phyloP scores from a whole-genome alignment of 2,329 filamentous ascomycete genomes.

The Didymellaceae sp. region DNA sequence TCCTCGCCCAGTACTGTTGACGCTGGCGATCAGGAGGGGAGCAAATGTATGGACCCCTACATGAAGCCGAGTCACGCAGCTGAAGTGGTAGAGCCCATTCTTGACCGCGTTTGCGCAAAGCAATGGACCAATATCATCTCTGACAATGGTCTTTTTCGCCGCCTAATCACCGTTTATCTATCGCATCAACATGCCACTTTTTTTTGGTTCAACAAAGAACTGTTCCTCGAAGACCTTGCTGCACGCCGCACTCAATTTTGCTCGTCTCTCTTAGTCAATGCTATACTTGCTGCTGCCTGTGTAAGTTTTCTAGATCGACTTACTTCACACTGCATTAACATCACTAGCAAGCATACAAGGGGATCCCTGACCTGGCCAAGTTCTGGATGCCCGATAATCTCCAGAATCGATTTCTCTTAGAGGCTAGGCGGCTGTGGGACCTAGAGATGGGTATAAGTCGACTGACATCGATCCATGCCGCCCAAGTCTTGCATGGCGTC shows the following conservation, averaged over 20 bases:
- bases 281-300: constrained; percentile 29
- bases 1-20: neutral
- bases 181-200: constrained; percentile 18
- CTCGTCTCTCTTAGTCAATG: constrained; percentile 28
- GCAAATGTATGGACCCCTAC: constrained; percentile 17
- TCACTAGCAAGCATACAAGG: constrained; percentile 14
- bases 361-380: constrained; percentile 6
- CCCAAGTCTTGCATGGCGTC: constrained; percentile 7
- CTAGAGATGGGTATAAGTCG: constrained; percentile 15
- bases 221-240: constrained; percentile 30
- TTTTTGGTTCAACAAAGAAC: constrained; percentile 24
- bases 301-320: constrained; percentile 13
- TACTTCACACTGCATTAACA: neutral
- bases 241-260: constrained; percentile 18
- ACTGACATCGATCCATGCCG: constrained; percentile 27
- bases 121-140: constrained; percentile 27
- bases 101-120: constrained; percentile 16
- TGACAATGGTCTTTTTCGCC: constrained; percentile 24
- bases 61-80: constrained; percentile 25
- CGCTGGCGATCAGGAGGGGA: neutral
- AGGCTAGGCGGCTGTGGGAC: constrained; percentile 33
- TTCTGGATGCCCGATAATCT: constrained; percentile 27
- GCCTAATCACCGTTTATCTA: constrained; percentile 22
- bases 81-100: constrained; percentile 23
- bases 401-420: constrained; percentile 25